phyloP scores from a whole-genome alignment of 73 alveolate genomes.

The Paramecium octaurelia region DNA sequence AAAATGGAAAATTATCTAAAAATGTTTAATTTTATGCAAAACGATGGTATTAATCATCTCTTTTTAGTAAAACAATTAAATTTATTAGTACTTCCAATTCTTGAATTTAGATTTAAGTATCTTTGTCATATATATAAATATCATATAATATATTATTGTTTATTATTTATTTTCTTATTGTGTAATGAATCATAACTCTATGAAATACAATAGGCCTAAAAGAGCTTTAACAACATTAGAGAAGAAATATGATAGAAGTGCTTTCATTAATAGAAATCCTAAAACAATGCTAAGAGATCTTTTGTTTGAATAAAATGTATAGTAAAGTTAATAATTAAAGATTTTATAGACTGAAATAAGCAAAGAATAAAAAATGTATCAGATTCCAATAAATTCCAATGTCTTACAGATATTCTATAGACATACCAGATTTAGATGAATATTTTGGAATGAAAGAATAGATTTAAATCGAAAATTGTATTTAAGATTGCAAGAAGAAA shows the following conservation, averaged over 20 bases:
- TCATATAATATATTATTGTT: neutral
- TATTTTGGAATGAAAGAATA: neutral
- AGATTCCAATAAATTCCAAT: neutral
- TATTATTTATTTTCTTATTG: neutral
- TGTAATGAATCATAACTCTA: neutral
- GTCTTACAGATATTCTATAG: neutral
- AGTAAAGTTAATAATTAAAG: neutral
- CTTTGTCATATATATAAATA: too few species aligned
- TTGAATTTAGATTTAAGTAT: too few species aligned
- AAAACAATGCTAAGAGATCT: neutral
- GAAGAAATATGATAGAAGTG: neutral
- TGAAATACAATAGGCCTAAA: neutral
- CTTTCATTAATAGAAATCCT: neutral
- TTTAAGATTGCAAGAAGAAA: neutral
- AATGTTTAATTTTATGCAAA: too few species aligned
- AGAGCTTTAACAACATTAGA: neutral
- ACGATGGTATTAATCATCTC: too few species aligned
- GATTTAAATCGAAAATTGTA: neutral
- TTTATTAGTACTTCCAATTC: too few species aligned
- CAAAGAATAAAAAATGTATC: neutral
- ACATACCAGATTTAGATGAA: slow-evolving; percentile 7
- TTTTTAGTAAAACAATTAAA: too few species aligned
- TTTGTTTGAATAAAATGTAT: neutral
- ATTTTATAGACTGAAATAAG: neutral
- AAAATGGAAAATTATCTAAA: too few species aligned